phyloP scores from a whole-genome alignment of 805 yeast genomes.

The Saccharomyces jurei region DNA sequence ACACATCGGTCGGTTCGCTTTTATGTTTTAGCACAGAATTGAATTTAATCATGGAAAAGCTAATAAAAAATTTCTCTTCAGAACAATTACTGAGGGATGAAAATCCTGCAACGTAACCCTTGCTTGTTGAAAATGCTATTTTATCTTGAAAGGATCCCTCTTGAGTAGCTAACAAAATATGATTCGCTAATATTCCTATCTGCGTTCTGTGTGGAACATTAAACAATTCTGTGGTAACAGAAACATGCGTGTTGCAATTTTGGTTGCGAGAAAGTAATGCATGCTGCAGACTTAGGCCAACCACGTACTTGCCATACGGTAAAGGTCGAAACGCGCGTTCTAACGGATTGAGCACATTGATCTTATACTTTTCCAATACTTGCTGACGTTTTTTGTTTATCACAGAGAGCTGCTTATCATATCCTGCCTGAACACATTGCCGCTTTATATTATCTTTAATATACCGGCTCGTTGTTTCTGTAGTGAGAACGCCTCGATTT shows the following conservation, averaged over 20 bases:
- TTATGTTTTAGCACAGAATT: not conserved
- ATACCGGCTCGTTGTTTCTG: not conserved
- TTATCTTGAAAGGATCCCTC: not conserved
- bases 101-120: not conserved
- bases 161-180: not conserved
- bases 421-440: slow-evolving; percentile 2
- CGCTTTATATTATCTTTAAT: slow-evolving; percentile 5
- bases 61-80: not conserved
- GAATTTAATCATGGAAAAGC: not conserved
- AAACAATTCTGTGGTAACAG: not conserved
- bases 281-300: not conserved
- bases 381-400: slow-evolving; percentile 1
- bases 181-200: not conserved
- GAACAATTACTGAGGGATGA: not conserved
- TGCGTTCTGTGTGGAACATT: not conserved
- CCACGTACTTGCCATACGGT: not conserved
- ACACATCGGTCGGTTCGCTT: not conserved
- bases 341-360: slow-evolving; percentile 4
- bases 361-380: not conserved
- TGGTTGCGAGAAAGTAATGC: not conserved
- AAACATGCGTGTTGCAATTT: not conserved
- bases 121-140: not conserved
- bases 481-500: not conserved
- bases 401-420: not conserved
- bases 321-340: slow-evolving; percentile 1